phyloP scores from a whole-genome alignment of 148 eudicot genomes.

The Rhododendron ovatum region DNA sequence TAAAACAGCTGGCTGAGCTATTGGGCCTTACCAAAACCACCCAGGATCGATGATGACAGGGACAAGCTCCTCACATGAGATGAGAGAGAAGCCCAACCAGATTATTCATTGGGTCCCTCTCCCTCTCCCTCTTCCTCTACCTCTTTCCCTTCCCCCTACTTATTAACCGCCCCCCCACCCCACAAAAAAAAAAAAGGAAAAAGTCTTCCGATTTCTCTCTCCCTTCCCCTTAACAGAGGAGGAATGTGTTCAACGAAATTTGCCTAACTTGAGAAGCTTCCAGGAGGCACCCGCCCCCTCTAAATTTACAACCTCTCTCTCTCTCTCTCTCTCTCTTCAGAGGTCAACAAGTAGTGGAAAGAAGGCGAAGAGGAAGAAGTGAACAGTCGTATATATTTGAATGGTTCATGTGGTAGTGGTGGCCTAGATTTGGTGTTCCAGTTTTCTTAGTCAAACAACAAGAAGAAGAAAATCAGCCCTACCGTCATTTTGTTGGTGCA shows the following conservation, averaged over 20 bases:
- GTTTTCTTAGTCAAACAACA: not conserved
- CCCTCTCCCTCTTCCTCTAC: not conserved
- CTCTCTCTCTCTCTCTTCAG: not conserved
- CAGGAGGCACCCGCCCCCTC: constrained; percentile 18
- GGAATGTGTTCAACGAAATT: constrained; percentile 21
- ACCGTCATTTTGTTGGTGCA: not conserved
- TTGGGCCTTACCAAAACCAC: constrained; percentile 1
- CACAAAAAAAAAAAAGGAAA: not conserved
- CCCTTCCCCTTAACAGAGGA: not conserved
- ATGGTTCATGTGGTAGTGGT: not conserved
- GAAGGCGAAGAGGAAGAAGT: constrained; percentile 3
- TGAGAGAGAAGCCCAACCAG: constrained; percentile 33
- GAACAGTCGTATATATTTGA: not conserved
- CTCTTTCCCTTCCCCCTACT: constrained; percentile 7
- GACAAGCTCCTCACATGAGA: constrained; percentile 40
- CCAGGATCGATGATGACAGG: constrained; percentile 24
- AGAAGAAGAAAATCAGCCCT: not conserved
- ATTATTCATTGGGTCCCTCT: constrained; percentile 34
- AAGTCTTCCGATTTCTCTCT: not conserved
- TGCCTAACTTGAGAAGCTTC: constrained; percentile 41
- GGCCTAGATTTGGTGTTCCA: not conserved
- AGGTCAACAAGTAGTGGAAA: constrained; percentile 9
- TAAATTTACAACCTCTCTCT: not conserved
- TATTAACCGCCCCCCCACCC: too few relatives aligned
- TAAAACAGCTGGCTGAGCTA: constrained; percentile 23